Percentiles rank a stretch among this genome's conserved stretches.
Conservation (phyloP, 805 yeast genomes). For the Lachancea kluyveri region DNA sequence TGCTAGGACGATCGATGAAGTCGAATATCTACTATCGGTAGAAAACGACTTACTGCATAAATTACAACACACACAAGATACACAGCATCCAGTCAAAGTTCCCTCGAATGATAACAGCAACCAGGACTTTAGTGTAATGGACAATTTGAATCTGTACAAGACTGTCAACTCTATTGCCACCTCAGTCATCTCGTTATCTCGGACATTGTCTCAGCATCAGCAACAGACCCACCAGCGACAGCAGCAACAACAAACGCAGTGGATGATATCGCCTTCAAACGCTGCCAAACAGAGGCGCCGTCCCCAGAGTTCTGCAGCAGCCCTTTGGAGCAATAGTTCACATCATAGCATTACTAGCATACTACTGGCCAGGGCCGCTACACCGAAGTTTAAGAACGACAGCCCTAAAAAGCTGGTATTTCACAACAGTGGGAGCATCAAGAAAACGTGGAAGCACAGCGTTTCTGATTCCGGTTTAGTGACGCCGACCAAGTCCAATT, state of each 20-base stretch:
- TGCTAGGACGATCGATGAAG: constrained; percentile 66
- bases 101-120: constrained; percentile 1
- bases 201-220: constrained; percentile 18
- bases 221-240: constrained; percentile 4
- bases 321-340: constrained; percentile 4
- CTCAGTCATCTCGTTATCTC: constrained; percentile 30
- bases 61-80: constrained; percentile 12
- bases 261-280: constrained; percentile 21
- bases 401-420: constrained; percentile 10
- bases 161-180: constrained; percentile 31
- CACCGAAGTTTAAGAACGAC: constrained; percentile 1
- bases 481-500: constrained; percentile 3
- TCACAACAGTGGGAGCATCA: constrained; percentile 2
- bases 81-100: constrained; percentile 2
- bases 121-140: constrained; percentile 25
- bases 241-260: constrained; percentile 5
- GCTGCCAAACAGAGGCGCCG: constrained; percentile 20
- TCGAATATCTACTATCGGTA: constrained; percentile 46
- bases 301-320: constrained; percentile 20
- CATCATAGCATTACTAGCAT: no score
- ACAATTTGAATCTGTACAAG: constrained; percentile 30
- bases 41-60: constrained; percentile 36
- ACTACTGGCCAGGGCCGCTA: background rate
- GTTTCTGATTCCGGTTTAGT: background rate
- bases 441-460: background rate